Evolutionary conservation across 306 rosid species (phyloP).

Genomic region (Sicyos edulis): DNA sequence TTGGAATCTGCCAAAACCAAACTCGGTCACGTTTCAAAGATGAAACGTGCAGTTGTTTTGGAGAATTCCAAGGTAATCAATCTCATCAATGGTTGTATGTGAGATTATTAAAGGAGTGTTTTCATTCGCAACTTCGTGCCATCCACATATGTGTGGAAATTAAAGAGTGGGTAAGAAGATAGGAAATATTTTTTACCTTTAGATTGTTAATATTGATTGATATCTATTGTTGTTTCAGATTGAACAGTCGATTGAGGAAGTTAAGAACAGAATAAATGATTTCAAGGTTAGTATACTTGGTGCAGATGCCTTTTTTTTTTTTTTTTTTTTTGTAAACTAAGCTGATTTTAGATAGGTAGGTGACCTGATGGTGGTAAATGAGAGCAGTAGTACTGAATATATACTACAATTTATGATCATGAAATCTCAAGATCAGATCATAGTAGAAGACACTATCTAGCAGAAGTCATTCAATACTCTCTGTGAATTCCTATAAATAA

Average conservation of each 20-base stretch:
- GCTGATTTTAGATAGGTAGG: not conserved
- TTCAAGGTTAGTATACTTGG: constrained; percentile 51
- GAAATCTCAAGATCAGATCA: not conserved
- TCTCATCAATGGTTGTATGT: not conserved
- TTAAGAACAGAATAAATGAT: constrained; percentile 42
- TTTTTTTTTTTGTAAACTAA: not conserved
- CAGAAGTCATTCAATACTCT: not conserved
- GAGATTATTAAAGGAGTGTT: not conserved
- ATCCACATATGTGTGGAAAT: not conserved
- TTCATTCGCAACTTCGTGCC: not conserved
- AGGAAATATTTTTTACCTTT: not conserved
- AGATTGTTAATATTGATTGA: constrained; percentile 2
- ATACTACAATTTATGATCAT: not conserved
- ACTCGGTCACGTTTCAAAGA: constrained; percentile 45
- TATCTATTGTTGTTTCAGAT: constrained; percentile 36
- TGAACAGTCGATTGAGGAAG: constrained; percentile 51
- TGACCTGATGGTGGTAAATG: not conserved
- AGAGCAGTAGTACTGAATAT: not conserved
- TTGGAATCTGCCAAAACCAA: constrained; percentile 64
- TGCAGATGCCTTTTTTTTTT: constrained; percentile 6
- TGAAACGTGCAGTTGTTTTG: constrained; percentile 44
- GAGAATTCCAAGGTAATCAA: constrained; percentile 55
- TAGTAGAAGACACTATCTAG: not conserved
- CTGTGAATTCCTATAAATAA: not conserved
- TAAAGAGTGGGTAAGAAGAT: not conserved